Evolutionary conservation across 2,329 filamentous ascomycete genomes (phyloP).

Genomic region (Ampelomyces quisqualis): DNA sequence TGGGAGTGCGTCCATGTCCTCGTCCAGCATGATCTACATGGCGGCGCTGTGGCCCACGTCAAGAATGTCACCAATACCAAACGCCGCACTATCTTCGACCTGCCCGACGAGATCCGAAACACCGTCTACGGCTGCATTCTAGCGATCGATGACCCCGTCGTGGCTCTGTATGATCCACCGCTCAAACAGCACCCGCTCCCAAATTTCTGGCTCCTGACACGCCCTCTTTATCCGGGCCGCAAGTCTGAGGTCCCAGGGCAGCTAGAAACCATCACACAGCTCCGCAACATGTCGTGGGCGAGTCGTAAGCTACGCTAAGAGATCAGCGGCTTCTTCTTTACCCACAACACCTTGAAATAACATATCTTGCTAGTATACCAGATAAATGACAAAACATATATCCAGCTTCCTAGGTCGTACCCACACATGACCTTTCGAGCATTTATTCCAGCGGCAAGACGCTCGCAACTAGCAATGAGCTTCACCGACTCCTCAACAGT

Average conservation of each 20-base stretch:
- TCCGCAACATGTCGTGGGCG: background rate
- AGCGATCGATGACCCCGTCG: background rate
- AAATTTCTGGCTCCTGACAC: background rate
- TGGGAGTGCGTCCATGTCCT: conserved; percentile 1
- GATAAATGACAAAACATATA: too few relatives aligned
- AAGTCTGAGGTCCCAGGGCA: too few relatives aligned
- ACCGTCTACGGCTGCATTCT: background rate
- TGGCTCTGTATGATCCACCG: background rate
- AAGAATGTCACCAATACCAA: background rate
- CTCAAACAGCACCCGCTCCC: background rate
- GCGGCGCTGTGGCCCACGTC: background rate
- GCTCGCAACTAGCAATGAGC: too few relatives aligned
- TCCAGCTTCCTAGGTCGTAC: too few relatives aligned
- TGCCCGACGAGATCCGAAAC: conserved; percentile 1
- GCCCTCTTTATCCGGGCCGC: background rate
- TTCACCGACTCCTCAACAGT: too few relatives aligned
- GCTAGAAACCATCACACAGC: background rate
- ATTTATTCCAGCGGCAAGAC: too few relatives aligned
- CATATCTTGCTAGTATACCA: too few relatives aligned
- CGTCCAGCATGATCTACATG: background rate
- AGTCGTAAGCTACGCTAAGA: background rate
- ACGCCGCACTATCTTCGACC: background rate
- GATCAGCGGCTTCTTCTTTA: background rate
- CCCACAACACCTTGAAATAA: conserved; percentile 1
- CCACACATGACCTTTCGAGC: too few relatives aligned